Evolutionary conservation across 805 yeast species (phyloP).

Genomic region (Cyberlindnera mrakii): DNA sequence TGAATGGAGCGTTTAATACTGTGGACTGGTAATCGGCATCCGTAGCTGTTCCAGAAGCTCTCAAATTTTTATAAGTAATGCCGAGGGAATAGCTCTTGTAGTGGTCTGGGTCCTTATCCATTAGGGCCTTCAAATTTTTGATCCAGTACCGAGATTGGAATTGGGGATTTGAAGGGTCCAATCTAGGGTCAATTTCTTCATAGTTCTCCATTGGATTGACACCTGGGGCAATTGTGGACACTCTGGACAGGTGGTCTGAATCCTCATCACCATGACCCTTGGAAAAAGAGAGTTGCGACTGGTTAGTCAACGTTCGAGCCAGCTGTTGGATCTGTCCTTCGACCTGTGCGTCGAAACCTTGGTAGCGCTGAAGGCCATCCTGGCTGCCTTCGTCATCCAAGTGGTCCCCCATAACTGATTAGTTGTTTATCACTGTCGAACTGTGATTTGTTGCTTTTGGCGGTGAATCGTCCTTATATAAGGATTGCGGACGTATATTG

Average conservation of each 20-base stretch:
- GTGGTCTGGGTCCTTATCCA: conserved; percentile 51
- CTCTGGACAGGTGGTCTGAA: conserved; percentile 12
- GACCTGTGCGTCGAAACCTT: conserved; percentile 1
- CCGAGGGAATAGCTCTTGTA: conserved; percentile 54
- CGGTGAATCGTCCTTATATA: background rate
- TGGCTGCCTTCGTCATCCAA: background rate
- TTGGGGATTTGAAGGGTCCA: conserved; percentile 53
- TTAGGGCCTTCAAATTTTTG: conserved; percentile 46
- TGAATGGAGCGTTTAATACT: conserved; percentile 38
- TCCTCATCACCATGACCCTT: background rate
- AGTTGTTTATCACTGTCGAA: background rate
- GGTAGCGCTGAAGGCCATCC: conserved; percentile 1
- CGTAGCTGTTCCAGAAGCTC: conserved; percentile 55
- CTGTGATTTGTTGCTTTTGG: background rate
- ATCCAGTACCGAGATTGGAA: conserved; percentile 62
- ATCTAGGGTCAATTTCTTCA: conserved; percentile 31
- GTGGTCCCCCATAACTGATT: background rate
- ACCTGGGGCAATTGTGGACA: conserved; percentile 31
- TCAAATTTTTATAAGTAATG: conserved; percentile 49
- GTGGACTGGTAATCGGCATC: conserved; percentile 65
- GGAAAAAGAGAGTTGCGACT: background rate
- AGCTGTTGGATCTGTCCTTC: conserved; percentile 2
- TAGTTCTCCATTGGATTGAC: conserved; percentile 28
- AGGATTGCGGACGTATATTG: too few relatives aligned
- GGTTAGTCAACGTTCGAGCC: conserved; percentile 26